Conservation (phyloP, 2,329 filamentous ascomycete genomes). For the Fusarium longipes region DNA sequence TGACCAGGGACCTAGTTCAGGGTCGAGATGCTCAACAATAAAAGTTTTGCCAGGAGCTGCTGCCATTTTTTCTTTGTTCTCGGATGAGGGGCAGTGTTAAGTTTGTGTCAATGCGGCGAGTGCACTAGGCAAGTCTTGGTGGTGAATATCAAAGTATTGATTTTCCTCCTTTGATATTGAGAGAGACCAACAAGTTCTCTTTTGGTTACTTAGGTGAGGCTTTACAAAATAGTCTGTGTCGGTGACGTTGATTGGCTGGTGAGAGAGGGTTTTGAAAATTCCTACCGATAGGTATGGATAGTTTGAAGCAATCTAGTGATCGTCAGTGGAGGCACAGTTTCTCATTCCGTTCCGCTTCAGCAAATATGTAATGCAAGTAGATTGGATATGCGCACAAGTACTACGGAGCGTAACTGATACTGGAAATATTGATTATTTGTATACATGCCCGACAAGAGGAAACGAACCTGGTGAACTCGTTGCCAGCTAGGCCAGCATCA, state of each 20-base stretch:
- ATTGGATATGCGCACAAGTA: not conserved
- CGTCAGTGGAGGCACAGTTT: slow-evolving; percentile 25
- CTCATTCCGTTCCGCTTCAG: not conserved
- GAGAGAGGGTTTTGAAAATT: slow-evolving; percentile 38
- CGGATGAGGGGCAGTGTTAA: slow-evolving; percentile 12
- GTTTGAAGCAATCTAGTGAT: slow-evolving; percentile 32
- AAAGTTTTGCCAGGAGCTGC: slow-evolving; percentile 72
- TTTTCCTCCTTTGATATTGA: slow-evolving; percentile 5
- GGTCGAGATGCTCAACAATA: slow-evolving; percentile 96
- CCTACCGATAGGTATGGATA: slow-evolving; percentile 14
- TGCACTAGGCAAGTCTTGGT: slow-evolving; percentile 17
- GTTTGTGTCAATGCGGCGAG: slow-evolving; percentile 9
- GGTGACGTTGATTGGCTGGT: slow-evolving; percentile 23
- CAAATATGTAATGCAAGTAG: not conserved
- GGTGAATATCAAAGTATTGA: slow-evolving; percentile 14
- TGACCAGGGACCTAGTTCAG: slow-evolving; percentile 94
- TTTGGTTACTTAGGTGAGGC: slow-evolving; percentile 4
- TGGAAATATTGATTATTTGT: not conserved
- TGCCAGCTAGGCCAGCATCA: not conserved
- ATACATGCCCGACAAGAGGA: not conserved
- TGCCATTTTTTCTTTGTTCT: slow-evolving; percentile 52
- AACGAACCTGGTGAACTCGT: not conserved
- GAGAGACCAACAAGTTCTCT: slow-evolving; percentile 4
- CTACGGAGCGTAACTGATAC: not conserved
- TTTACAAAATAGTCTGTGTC: slow-evolving; percentile 25